Evolutionary conservation across 2,329 filamentous ascomycete genomes (phyloP).

Genomic region (Fusarium sp.): DNA sequence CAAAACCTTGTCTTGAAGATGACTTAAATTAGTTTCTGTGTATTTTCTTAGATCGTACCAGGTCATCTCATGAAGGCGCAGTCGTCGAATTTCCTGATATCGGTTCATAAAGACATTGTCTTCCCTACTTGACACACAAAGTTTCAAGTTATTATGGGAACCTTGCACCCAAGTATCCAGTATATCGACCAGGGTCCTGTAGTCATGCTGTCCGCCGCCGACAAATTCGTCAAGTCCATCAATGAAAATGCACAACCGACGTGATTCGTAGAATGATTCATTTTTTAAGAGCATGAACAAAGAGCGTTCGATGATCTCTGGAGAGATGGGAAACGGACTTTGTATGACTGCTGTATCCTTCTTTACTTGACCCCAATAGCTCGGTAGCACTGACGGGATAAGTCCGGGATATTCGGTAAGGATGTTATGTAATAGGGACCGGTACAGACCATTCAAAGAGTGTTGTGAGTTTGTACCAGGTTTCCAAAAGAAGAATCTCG

Average conservation of each 20-base stretch:
- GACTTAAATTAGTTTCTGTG: fast-evolving
- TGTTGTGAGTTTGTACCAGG: background rate
- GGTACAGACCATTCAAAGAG: background rate
- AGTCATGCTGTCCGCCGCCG: background rate
- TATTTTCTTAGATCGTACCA: background rate
- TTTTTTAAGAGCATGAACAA: fast-evolving
- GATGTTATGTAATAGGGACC: fast-evolving
- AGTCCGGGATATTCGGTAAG: fast-evolving
- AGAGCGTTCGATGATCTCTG: fast-evolving
- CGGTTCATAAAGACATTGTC: background rate
- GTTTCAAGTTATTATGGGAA: fast-evolving
- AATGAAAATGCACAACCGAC: background rate
- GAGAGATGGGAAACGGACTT: fast-evolving
- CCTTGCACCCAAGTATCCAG: background rate
- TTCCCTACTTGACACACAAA: background rate
- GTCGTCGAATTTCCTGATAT: fast-evolving
- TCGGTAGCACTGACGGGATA: background rate
- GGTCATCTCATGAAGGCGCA: background rate
- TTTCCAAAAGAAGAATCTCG: background rate
- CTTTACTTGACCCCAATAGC: fast-evolving
- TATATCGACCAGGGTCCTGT: fast-evolving
- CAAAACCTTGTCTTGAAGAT: fast-evolving
- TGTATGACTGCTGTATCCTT: fast-evolving
- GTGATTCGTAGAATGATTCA: fast-evolving
- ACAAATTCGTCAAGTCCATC: background rate